A percentile compares a stretch with the other conserved stretches of the same genome.
phyloP scores from a whole-genome alignment of 257 asterid genomes.

The Parsonsia alboflavescens region DNA sequence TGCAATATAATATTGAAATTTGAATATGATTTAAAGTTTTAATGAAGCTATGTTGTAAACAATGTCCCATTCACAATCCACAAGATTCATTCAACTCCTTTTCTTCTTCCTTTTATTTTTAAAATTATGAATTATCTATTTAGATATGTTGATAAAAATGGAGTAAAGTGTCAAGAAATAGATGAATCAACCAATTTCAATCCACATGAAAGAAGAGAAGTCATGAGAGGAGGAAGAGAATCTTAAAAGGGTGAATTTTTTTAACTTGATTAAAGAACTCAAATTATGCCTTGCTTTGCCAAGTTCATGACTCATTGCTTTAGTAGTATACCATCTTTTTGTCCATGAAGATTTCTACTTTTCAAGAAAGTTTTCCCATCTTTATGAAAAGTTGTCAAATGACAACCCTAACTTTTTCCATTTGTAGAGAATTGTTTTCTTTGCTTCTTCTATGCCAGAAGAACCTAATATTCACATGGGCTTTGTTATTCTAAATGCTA shows the following conservation, averaged over 20 bases:
- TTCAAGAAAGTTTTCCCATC: constrained; percentile 23
- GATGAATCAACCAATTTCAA: background rate
- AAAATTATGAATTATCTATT: no score
- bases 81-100: no score
- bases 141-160: background rate
- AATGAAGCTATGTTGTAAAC: no score
- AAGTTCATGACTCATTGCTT: constrained; percentile 18
- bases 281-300: constrained; percentile 19
- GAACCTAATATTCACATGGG: constrained; percentile 2
- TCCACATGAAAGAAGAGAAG: background rate
- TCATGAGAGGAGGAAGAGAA: constrained; percentile 12
- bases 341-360: constrained; percentile 19
- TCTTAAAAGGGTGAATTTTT: constrained; percentile 15
- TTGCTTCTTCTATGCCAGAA: constrained; percentile 1
- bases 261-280: constrained; percentile 12
- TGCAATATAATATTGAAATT: no score
- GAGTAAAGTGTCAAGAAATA: no score
- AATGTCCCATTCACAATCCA: no score
- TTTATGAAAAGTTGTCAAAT: constrained; percentile 24
- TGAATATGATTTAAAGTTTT: no score
- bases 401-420: constrained; percentile 3
- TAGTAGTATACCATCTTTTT: constrained; percentile 18
- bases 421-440: background rate
- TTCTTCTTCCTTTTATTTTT: no score
- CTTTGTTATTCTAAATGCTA: constrained; percentile 7